phyloP scores from a whole-genome alignment of 805 yeast genomes.

The Candida dendrica region DNA sequence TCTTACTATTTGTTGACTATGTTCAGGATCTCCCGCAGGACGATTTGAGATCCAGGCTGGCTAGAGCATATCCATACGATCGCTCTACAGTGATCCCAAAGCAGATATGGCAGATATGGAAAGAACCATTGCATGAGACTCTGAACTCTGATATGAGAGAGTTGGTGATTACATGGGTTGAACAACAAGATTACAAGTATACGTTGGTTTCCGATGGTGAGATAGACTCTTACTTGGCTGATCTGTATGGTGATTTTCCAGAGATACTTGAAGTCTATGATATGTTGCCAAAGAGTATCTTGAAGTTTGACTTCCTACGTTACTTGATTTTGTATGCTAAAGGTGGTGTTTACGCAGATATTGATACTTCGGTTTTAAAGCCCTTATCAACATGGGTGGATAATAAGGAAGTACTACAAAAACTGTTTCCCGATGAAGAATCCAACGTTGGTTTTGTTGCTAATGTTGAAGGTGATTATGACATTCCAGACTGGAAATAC shows the following conservation, averaged over 20 bases:
- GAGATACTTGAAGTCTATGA: constrained; percentile 41
- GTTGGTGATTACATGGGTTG: constrained; percentile 13
- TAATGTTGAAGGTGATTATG: constrained; percentile 43
- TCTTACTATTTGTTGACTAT: constrained; percentile 6
- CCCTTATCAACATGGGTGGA: constrained; percentile 56
- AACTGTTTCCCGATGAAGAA: constrained; percentile 10
- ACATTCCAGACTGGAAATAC: constrained; percentile 43
- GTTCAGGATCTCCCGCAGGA: constrained; percentile 3
- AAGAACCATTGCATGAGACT: constrained; percentile 12
- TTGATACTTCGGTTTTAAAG: constrained; percentile 47
- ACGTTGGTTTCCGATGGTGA: constrained; percentile 31
- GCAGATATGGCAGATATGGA: constrained; percentile 46
- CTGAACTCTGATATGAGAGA: constrained; percentile 23
- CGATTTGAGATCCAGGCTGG: constrained; percentile 12
- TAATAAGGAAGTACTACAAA: constrained; percentile 27
- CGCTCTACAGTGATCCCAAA: constrained; percentile 27
- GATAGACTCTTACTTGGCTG: constrained; percentile 28
- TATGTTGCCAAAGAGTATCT: constrained; percentile 38
- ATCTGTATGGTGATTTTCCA: constrained; percentile 35
- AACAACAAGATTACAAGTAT: constrained; percentile 9
- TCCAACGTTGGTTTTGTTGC: constrained; percentile 43
- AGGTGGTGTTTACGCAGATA: constrained; percentile 54
- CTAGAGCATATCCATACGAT: constrained; percentile 10
- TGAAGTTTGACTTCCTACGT: constrained; percentile 44
- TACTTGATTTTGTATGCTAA: constrained; percentile 41